Evolutionary conservation across 2,329 filamentous ascomycete genomes (phyloP).

Genomic region (Lachnellula cervina): DNA sequence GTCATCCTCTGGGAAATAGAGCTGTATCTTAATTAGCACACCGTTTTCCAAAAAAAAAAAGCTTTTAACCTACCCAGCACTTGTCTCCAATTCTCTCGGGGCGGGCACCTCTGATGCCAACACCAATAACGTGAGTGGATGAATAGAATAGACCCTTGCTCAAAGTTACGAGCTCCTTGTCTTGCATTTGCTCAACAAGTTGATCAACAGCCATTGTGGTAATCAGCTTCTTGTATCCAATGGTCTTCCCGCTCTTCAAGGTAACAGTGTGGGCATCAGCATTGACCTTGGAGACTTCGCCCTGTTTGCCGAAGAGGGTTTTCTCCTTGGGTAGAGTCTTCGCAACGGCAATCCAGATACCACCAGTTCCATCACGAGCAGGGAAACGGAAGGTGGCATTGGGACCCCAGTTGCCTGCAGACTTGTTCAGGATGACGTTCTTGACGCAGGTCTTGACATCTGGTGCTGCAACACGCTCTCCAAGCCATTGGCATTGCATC

Average conservation of each 20-base stretch:
- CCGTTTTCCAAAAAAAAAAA: neutral
- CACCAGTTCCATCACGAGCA: conserved; percentile 88
- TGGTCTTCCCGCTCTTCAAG: conserved; percentile 76
- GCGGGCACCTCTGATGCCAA: conserved; percentile 85
- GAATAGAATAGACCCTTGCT: conserved; percentile 96
- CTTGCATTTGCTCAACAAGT: conserved; percentile 80
- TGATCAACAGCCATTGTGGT: conserved; percentile 95
- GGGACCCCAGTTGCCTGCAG: conserved; percentile 94
- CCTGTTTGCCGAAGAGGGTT: conserved; percentile 80
- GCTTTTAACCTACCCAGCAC: conserved; percentile 70
- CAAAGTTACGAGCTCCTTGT: conserved; percentile 75
- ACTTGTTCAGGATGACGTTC: conserved; percentile 95
- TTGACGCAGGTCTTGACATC: conserved; percentile 89
- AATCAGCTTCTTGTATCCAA: conserved; percentile 88
- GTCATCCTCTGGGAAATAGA: conserved; percentile 99
- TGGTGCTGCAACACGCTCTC: conserved; percentile 95
- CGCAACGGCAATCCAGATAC: conserved; percentile 97
- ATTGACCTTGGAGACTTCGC: conserved; percentile 80
- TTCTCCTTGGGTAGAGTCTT: conserved; percentile 90
- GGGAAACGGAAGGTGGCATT: conserved; percentile 99
- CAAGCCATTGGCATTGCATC: conserved; percentile 99
- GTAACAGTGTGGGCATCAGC: conserved; percentile 78
- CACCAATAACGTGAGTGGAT: conserved; percentile 93
- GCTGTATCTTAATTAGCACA: conserved; percentile 40
- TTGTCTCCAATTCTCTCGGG: conserved; percentile 98